Evolutionary conservation across 2,329 filamentous ascomycete genomes (phyloP).

Genomic region (Lasiodiplodia theobromae): DNA sequence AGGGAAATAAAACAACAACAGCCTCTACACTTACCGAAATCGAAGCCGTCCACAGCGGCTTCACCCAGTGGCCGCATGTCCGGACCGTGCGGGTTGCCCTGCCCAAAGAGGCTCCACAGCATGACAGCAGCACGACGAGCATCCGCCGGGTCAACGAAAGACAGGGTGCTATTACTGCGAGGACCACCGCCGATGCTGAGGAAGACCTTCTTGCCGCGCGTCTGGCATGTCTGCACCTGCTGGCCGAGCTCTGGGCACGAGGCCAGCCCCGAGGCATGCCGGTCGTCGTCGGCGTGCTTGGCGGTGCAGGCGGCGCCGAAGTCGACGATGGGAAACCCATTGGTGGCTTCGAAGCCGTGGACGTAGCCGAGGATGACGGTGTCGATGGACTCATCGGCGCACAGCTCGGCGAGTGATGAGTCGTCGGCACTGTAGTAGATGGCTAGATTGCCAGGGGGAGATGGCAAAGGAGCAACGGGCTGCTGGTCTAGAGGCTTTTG

Average conservation of each 20-base stretch:
- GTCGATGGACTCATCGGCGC: conserved; percentile 2
- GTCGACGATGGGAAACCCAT: conserved; percentile 27
- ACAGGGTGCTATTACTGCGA: neutral
- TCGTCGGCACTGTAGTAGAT: conserved; percentile 13
- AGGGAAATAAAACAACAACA: neutral
- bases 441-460: neutral
- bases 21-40: conserved; percentile 16
- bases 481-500: neutral
- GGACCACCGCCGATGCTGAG: conserved; percentile 22
- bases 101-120: conserved; percentile 28
- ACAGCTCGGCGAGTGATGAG: conserved; percentile 10
- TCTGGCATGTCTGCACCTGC: conserved; percentile 21
- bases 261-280: conserved; percentile 21
- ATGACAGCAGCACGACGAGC: conserved; percentile 25
- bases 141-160: conserved; percentile 18
- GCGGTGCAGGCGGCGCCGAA: conserved; percentile 18
- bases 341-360: conserved; percentile 11
- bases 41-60: conserved; percentile 26
- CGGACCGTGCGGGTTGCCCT: conserved; percentile 22
- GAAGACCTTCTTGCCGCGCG: conserved; percentile 25
- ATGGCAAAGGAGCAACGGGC: neutral
- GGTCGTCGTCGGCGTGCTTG: conserved; percentile 1
- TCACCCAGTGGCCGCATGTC: conserved; percentile 27
- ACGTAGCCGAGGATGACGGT: conserved; percentile 27
- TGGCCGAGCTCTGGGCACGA: conserved; percentile 19